Evolutionary conservation across 2,329 filamentous ascomycete species (phyloP), one percentile per base, ranked within the genome.

Genomic region (Cordyceps tenuipes): DNA sequence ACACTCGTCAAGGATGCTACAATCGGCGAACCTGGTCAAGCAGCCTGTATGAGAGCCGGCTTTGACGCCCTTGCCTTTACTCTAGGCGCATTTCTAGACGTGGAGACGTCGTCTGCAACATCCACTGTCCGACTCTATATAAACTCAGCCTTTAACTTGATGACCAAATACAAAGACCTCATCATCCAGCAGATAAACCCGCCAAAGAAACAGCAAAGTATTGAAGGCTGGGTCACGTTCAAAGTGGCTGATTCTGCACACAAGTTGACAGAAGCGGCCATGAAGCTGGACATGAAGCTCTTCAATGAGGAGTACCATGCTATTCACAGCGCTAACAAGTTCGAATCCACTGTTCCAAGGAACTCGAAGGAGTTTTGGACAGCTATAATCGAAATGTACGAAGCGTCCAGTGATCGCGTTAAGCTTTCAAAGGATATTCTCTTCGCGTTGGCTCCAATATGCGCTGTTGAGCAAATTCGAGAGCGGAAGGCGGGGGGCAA

Each of bases 361-460:
- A 82, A 90, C 60, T 93, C 90, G 0, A 70, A 70, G 39, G 65
- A 66, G 10, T 75, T 75, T 39, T 75, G 73, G 73, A 67, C 72
- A 57, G 69, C 68, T 5, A 66, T 71, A 0, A 79, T 87, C 17
- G 81, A 84, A 17, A 83, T 96, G 47, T 97, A 92, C 88, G 88
- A 90, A 63, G 81, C 84, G 1, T 87, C 92, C 51, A 79, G 90
- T 51, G 81, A 86, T 54, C 82, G 89, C 64, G 74, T 88, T n/a
- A 79, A 84, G 5, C 77, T 97, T n/a, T 90, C 90, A 0, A 86
- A 83, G 53, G 83, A 84, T 41, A 86, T 93, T 65, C 71, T 97
- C 2, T 77, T 86, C 51, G 89, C 89, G 9, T 85, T 89, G 9
- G 79, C 84, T 56, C 82, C 84, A 1, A 77, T 97, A 0, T 83